These are phyloP conservation scores for Prosopis cineraria DNA, from an alignment of 306 rosid species.

Conservation along the genomic window DNA sequence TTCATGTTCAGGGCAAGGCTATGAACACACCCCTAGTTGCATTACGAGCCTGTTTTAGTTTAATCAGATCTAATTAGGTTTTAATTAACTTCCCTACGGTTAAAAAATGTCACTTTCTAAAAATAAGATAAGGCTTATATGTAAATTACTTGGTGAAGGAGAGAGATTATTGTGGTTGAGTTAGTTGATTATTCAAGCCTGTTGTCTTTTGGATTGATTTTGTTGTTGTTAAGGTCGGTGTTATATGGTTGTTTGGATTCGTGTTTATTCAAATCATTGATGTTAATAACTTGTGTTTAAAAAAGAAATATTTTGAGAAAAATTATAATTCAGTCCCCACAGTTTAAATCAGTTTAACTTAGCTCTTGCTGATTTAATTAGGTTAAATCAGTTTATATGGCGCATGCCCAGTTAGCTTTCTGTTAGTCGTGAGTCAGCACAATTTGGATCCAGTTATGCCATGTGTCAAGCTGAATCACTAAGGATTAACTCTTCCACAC, in stretches of 20 bases:
- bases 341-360: no score
- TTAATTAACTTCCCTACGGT: not conserved
- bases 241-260: conserved; percentile 4
- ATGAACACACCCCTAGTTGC: not conserved
- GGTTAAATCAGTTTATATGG: not conserved
- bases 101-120: not conserved
- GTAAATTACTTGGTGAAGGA: not conserved
- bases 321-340: no score
- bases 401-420: no score
- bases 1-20: not conserved
- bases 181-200: not conserved
- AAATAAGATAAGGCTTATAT: not conserved
- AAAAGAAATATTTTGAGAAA: not conserved
- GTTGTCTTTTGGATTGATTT: not conserved
- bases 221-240: not conserved
- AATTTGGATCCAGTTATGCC: not conserved
- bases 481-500: not conserved
- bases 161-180: conserved; percentile 8
- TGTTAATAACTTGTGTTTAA: not conserved
- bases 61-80: not conserved
- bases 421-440: no score
- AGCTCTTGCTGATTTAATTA: not conserved
- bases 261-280: not conserved
- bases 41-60: not conserved
- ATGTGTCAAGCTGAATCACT: not conserved